A percentile compares a stretch with the other conserved stretches of the same genome.
Conservation (phyloP, 2,329 filamentous ascomycete species). For the Leptographium procerum region DNA sequence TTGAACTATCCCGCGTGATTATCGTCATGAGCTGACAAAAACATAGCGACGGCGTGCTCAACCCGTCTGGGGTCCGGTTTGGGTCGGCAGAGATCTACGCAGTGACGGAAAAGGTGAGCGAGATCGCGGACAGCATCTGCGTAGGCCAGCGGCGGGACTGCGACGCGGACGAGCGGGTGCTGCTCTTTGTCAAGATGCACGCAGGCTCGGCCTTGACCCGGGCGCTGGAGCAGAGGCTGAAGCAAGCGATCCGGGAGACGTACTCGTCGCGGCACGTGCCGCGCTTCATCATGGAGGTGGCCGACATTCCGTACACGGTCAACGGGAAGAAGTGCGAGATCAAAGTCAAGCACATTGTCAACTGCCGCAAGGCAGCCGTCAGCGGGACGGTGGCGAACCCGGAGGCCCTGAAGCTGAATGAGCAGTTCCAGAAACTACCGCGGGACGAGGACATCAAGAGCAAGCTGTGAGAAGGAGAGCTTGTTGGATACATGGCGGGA, state of each 20-base stretch:
- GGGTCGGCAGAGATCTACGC: slow-evolving; percentile 34
- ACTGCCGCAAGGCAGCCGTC: slow-evolving; percentile 23
- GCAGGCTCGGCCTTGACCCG: neutral
- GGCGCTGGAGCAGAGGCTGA: slow-evolving; percentile 14
- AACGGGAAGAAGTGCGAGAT: slow-evolving; percentile 36
- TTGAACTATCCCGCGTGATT: neutral
- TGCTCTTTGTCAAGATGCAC: slow-evolving; percentile 15
- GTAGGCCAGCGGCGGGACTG: slow-evolving; percentile 11
- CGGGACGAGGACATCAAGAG: neutral
- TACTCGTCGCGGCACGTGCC: slow-evolving; percentile 28
- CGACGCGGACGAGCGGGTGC: slow-evolving; percentile 14
- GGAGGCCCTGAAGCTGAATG: slow-evolving; percentile 21
- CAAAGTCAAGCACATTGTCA: slow-evolving; percentile 28
- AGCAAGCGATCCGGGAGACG: slow-evolving; percentile 15
- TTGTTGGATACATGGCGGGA: neutral
- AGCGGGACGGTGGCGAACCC: slow-evolving; percentile 29
- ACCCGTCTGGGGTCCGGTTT: slow-evolving; percentile 35
- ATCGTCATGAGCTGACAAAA: neutral
- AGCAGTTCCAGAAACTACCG: slow-evolving; percentile 7
- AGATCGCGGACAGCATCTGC: slow-evolving; percentile 16
- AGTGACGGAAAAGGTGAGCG: slow-evolving; percentile 29
- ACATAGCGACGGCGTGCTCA: slow-evolving; percentile 33
- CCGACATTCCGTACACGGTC: slow-evolving; percentile 30
- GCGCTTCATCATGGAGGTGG: slow-evolving; percentile 24
- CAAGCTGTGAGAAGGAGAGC: neutral